Evolutionary conservation across 1,284 basidiomycete species (phyloP).

Genomic region (Microbotryum intermedium): DNA sequence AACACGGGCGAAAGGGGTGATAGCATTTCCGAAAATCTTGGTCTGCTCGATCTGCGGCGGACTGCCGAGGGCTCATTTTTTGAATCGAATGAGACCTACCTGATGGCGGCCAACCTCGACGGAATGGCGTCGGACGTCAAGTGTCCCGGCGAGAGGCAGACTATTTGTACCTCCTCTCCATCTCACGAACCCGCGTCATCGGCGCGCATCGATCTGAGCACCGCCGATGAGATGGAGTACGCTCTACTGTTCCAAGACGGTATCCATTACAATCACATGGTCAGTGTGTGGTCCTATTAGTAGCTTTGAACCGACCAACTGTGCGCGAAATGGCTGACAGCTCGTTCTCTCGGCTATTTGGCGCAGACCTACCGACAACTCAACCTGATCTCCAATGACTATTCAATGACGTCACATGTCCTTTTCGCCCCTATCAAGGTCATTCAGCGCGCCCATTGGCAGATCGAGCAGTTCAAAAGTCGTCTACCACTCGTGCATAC

Average conservation of each 20-base stretch:
- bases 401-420: constrained; percentile 59
- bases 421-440: constrained; percentile 59
- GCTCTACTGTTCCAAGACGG: constrained; percentile 61
- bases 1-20: too few relatives aligned
- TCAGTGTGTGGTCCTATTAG: constrained; percentile 39
- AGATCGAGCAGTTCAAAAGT: constrained; percentile 38
- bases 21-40: too few relatives aligned
- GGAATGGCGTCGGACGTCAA: too few relatives aligned
- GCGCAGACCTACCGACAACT: constrained; percentile 64
- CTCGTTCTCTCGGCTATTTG: not conserved
- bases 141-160: too few relatives aligned
- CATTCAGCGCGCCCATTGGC: constrained; percentile 71
- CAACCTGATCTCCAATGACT: constrained; percentile 59
- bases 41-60: too few relatives aligned
- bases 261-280: constrained; percentile 85
- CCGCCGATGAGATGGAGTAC: constrained; percentile 31
- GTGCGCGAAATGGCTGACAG: not conserved
- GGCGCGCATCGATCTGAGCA: constrained; percentile 38
- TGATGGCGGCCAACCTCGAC: too few relatives aligned
- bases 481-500: not conserved
- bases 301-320: too few relatives aligned
- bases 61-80: too few relatives aligned
- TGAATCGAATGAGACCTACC: too few relatives aligned
- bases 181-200: too few relatives aligned
- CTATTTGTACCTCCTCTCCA: too few relatives aligned